These are phyloP conservation scores for Aureobasidium sp. DNA, from an alignment of 2,329 filamentous ascomycete species.

Conservation along the genomic window DNA sequence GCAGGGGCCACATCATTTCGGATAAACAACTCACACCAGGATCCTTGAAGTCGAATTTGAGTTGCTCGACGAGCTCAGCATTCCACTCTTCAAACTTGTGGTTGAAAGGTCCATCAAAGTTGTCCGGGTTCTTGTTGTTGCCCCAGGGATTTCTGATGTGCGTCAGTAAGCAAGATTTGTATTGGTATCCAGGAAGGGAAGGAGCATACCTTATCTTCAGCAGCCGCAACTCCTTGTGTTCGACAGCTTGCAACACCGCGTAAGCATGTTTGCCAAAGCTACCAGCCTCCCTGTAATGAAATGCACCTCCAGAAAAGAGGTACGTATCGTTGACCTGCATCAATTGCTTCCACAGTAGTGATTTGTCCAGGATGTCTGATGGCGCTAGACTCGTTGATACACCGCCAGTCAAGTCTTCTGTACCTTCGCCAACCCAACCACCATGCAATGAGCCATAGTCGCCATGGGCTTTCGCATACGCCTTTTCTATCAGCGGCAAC, in stretches of 20 bases:
- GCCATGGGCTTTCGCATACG: constrained; percentile 77
- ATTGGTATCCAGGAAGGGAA: background rate
- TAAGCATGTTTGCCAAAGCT: constrained; percentile 56
- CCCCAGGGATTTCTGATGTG: constrained; percentile 64
- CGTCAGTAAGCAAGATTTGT: background rate
- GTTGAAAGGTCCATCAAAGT: constrained; percentile 64
- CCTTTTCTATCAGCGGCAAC: constrained; percentile 74
- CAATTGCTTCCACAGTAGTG: constrained; percentile 77
- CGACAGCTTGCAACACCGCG: constrained; percentile 48
- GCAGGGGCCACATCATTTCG: background rate
- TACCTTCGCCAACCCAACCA: constrained; percentile 59
- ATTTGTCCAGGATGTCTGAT: constrained; percentile 61
- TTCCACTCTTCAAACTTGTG: constrained; percentile 69
- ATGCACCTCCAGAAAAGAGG: constrained; percentile 60
- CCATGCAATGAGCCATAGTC: constrained; percentile 71
- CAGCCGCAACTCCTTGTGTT: constrained; percentile 37
- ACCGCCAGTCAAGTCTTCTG: constrained; percentile 51
- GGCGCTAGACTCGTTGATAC: constrained; percentile 38
- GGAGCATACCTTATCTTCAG: constrained; percentile 27
- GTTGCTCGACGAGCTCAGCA: constrained; percentile 64
- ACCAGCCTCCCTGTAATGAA: constrained; percentile 37
- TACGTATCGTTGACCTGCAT: constrained; percentile 76
- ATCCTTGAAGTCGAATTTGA: constrained; percentile 68
- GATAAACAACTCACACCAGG: constrained; percentile 50
- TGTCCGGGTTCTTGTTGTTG: constrained; percentile 53